A percentile compares a stretch with the other conserved stretches of the same genome.
These are phyloP conservation scores for Euphrasia arctica DNA, from an alignment of 305 asterid genomes.

Conservation along the genomic window DNA sequence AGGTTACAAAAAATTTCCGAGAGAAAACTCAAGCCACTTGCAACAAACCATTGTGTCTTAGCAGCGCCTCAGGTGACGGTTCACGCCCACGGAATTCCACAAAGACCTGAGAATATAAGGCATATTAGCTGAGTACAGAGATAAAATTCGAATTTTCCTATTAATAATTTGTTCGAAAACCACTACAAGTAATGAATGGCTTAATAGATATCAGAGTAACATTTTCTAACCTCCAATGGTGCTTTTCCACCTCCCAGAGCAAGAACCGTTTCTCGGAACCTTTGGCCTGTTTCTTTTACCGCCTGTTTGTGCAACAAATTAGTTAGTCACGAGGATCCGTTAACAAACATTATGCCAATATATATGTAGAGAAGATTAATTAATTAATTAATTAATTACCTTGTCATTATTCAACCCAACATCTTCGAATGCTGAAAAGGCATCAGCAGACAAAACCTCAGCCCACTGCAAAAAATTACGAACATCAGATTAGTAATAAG, in stretches of 20 bases:
- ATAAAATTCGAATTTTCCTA: background rate
- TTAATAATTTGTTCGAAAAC: too few species aligned
- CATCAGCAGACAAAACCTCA: constrained; percentile 98
- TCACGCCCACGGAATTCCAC: constrained; percentile 94
- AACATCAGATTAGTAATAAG: constrained; percentile 17
- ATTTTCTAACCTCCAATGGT: constrained; percentile 64
- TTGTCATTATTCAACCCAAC: constrained; percentile 76
- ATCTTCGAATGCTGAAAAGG: constrained; percentile 98
- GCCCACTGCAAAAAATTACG: constrained; percentile 79
- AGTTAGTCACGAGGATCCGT: background rate
- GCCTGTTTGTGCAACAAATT: constrained; percentile 48
- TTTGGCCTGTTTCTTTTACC: constrained; percentile 77
- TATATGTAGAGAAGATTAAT: background rate
- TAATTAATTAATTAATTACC: constrained; percentile 37
- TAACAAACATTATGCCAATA: background rate
- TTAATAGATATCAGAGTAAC: background rate
- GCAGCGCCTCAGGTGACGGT: constrained; percentile 93
- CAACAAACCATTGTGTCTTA: constrained; percentile 86
- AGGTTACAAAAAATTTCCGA: too few species aligned
- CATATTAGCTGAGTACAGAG: constrained; percentile 17
- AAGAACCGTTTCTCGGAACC: constrained; percentile 94
- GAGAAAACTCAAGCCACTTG: constrained; percentile 40
- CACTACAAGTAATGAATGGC: too few species aligned
- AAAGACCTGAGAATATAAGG: constrained; percentile 54
- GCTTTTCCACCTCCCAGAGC: constrained; percentile 99